Conservation (phyloP, 352 stramenopile genomes). For the Globisporangium carolinianum region DNA sequence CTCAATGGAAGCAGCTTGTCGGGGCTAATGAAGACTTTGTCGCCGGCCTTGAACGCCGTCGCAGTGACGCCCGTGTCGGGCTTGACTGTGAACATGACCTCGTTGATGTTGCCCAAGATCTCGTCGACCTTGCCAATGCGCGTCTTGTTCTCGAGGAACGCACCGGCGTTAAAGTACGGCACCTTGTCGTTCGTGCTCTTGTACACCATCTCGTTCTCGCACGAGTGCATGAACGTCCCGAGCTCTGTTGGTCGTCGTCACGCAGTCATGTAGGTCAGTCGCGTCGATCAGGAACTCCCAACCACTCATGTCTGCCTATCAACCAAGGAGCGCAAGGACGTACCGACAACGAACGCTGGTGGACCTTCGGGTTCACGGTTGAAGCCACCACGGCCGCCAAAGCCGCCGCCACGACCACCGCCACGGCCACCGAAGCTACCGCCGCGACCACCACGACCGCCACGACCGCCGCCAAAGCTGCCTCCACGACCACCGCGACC, state of each 20-base stretch:
- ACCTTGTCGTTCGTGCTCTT: conserved; percentile 95
- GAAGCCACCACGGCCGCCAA: conserved; percentile 27
- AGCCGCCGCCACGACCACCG: conserved; percentile 32
- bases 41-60: conserved; percentile 94
- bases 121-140: conserved; percentile 99
- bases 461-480: conserved; percentile 38
- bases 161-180: conserved; percentile 98
- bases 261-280: neutral
- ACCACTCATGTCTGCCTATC: too few species aligned
- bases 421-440: conserved; percentile 29
- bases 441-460: conserved; percentile 35
- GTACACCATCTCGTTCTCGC: conserved; percentile 97
- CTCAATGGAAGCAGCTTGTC: conserved; percentile 96
- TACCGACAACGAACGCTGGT: conserved; percentile 64
- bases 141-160: conserved; percentile 99
- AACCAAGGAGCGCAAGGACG: conserved; percentile 7
- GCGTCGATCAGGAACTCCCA: too few species aligned
- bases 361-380: conserved; percentile 61
- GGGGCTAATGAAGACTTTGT: conserved; percentile 97
- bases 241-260: conserved; percentile 63
- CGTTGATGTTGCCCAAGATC: conserved; percentile 96
- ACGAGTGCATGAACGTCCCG: conserved; percentile 94
- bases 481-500: conserved; percentile 43
- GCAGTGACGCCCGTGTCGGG: conserved; percentile 92
- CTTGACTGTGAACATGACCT: conserved; percentile 97